Evolutionary conservation across 139 green algal genomes (phyloP).

Genomic region (Gonium pectorale): DNA sequence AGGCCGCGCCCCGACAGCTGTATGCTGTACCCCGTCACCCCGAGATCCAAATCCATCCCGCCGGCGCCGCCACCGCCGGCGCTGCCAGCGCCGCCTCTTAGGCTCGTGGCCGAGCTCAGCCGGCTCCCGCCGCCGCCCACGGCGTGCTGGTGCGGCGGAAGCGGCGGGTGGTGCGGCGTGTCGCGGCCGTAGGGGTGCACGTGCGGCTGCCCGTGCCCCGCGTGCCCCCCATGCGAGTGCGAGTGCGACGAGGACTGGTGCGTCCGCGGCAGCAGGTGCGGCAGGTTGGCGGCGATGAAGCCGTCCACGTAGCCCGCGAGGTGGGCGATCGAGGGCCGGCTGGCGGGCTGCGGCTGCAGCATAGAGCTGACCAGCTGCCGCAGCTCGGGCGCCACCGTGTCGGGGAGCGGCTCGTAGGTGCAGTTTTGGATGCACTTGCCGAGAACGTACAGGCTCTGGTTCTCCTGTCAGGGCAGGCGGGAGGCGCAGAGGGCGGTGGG

Average conservation of each 20-base stretch:
- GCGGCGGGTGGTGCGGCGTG: constrained; percentile 7
- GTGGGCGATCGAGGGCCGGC: constrained; percentile 43
- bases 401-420: constrained; percentile 60
- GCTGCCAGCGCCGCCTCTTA: not conserved
- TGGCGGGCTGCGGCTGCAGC: constrained; percentile 45
- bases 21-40: constrained; percentile 25
- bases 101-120: not conserved
- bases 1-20: constrained; percentile 22
- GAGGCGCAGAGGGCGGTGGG: not conserved
- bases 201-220: too few relatives aligned
- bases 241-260: too few relatives aligned
- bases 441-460: constrained; percentile 65
- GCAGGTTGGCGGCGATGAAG: too few relatives aligned
- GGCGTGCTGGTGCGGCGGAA: not conserved
- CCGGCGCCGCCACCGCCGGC: not conserved
- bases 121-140: not conserved
- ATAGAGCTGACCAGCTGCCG: constrained; percentile 45
- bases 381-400: constrained; percentile 21
- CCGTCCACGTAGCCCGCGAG: constrained; percentile 5
- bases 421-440: constrained; percentile 67
- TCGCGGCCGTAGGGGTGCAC: not conserved
- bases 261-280: too few relatives aligned
- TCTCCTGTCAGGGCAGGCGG: constrained; percentile 35
- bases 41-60: not conserved
- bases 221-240: too few relatives aligned